Evolutionary conservation across 495 filamentous ascomycete species (phyloP).

Genomic region (Aspergillus sclerotiicarbonarius): DNA sequence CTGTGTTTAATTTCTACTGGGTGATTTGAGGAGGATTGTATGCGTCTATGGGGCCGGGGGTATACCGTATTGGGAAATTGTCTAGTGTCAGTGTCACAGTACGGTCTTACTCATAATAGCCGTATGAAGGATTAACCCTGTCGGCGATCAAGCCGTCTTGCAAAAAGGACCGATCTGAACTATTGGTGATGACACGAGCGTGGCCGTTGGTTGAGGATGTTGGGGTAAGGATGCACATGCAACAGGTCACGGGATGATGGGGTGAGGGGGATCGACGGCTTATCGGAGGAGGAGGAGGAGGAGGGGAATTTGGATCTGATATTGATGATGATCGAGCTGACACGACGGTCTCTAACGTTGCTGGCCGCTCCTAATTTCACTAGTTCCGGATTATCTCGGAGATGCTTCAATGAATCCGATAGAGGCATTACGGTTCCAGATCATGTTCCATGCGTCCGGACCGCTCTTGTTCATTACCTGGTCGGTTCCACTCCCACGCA

Average conservation of each 20-base stretch:
- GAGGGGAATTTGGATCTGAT: neutral
- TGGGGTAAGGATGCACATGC: neutral
- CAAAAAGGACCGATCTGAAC: neutral
- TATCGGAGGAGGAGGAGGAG: neutral
- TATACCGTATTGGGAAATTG: too few relatives aligned
- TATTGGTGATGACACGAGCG: neutral
- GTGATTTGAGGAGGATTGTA: too few relatives aligned
- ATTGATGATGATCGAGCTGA: neutral
- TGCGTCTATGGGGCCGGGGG: too few relatives aligned
- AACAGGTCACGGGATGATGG: conserved; percentile 4
- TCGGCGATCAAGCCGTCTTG: neutral
- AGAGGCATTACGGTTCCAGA: neutral
- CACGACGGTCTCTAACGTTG: neutral
- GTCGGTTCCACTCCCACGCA: neutral
- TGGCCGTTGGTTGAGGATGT: neutral
- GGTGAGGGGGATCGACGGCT: conserved; percentile 13
- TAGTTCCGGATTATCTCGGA: neutral
- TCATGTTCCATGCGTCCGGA: neutral
- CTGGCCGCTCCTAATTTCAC: neutral
- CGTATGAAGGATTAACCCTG: too few relatives aligned
- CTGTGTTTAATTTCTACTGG: too few relatives aligned
- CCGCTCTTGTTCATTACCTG: neutral
- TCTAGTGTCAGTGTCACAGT: too few relatives aligned
- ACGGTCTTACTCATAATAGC: too few relatives aligned
- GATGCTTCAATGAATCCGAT: neutral